These are phyloP conservation scores for Medicago truncatula DNA, from an alignment of 306 rosid species.

Conservation along the genomic window MtrunA17r5.0-ANR NC_053046.1:12351501-12352000, in stretches of 20 bases:
- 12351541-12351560: conserved; percentile 3
- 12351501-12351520: conserved; percentile 92
- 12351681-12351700: conserved; percentile 84
- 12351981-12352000: not conserved
- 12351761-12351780: conserved; percentile 22
- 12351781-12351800: conserved; percentile 32
- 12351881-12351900: conserved; percentile 83
- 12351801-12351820: conserved; percentile 84
- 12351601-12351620: conserved; percentile 18
- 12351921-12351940: not conserved
- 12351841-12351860: conserved; percentile 97
- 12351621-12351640: conserved; percentile 26
- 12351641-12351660: conserved; percentile 37
- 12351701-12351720: conserved; percentile 82
- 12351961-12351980: conserved; percentile 34
- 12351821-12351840: conserved; percentile 99
- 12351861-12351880: conserved; percentile 99
- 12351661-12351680: conserved; percentile 45
- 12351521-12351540: conserved; percentile 65
- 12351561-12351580: conserved; percentile 4
- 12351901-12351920: not conserved
- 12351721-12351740: conserved; percentile 86
- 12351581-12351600: conserved; percentile 13
- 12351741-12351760: conserved; percentile 23
- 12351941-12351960: conserved; percentile 19